Conservation (phyloP, 352 stramenopile species). For the Phytopythium sindhum region DNA sequence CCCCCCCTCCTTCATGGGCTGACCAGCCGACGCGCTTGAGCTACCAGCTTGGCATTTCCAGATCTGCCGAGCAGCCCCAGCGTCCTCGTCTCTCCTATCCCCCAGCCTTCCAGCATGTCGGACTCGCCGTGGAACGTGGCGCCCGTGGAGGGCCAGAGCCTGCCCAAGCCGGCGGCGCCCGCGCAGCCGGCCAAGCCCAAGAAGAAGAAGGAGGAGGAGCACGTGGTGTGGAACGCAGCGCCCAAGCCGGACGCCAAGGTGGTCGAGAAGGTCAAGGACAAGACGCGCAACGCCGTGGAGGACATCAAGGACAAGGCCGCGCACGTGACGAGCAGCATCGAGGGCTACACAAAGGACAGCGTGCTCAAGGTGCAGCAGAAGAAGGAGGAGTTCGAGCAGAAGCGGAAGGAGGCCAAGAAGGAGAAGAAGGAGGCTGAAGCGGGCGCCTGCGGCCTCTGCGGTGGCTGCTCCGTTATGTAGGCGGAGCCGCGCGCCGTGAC, state of each 20-base stretch:
- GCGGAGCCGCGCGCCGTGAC: neutral
- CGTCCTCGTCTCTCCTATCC: neutral
- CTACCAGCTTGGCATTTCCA: slow-evolving; percentile 27
- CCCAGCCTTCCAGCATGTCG: slow-evolving; percentile 17
- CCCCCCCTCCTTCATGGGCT: neutral
- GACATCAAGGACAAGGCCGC: slow-evolving; percentile 39
- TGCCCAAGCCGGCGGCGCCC: slow-evolving; percentile 18
- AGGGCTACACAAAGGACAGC: slow-evolving; percentile 73
- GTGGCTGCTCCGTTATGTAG: slow-evolving; percentile 72
- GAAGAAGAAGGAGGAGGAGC: slow-evolving; percentile 38
- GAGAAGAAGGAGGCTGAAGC: slow-evolving; percentile 45
- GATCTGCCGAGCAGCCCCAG: slow-evolving; percentile 13
- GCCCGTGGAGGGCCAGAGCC: slow-evolving; percentile 31
- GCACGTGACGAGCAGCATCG: slow-evolving; percentile 42
- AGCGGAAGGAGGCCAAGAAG: slow-evolving; percentile 41
- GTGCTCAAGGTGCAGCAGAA: slow-evolving; percentile 59
- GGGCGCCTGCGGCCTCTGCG: slow-evolving; percentile 45
- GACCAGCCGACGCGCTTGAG: slow-evolving; percentile 4
- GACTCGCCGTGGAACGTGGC: slow-evolving; percentile 42
- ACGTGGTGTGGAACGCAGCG: slow-evolving; percentile 37
- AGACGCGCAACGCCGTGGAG: slow-evolving; percentile 35
- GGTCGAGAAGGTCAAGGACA: slow-evolving; percentile 43
- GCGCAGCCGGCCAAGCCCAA: slow-evolving; percentile 18
- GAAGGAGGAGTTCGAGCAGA: slow-evolving; percentile 44
- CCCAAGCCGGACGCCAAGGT: slow-evolving; percentile 33